Evolutionary conservation across 257 asterid genomes (phyloP).

Genomic region (Przewalskia tangutica): DNA sequence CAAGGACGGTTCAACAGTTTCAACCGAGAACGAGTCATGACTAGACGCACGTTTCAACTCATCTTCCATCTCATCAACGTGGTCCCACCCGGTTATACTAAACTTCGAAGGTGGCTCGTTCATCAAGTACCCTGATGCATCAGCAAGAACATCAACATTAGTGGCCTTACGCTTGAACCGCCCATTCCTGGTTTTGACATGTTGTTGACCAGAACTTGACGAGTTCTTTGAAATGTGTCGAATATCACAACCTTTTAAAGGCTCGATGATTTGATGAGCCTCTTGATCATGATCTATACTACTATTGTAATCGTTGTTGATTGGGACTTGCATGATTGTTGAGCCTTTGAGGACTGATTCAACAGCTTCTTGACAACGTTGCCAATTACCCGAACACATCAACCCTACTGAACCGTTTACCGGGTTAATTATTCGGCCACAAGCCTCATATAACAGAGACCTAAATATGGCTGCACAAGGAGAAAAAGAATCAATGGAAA

Average conservation of each 20-base stretch:
- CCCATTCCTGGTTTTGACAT: constrained; percentile 28
- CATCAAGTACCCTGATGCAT: not conserved
- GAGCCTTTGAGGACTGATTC: constrained; percentile 57
- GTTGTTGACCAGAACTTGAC: constrained; percentile 16
- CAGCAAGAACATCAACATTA: not conserved
- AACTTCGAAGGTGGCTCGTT: constrained; percentile 36
- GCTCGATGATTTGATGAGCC: constrained; percentile 15
- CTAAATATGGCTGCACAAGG: constrained; percentile 33
- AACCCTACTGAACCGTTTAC: constrained; percentile 60
- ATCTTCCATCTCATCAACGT: constrained; percentile 10
- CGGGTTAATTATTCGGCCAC: constrained; percentile 81
- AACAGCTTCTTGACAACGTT: constrained; percentile 57
- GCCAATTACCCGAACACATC: constrained; percentile 59
- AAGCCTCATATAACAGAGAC: constrained; percentile 73
- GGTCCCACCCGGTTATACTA: constrained; percentile 64
- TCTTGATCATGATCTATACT: not conserved
- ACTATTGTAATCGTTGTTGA: constrained; percentile 1
- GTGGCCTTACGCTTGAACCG: constrained; percentile 30
- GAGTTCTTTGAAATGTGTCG: constrained; percentile 51
- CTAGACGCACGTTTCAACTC: constrained; percentile 32
- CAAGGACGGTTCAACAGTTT: constrained; percentile 51
- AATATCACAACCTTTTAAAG: constrained; percentile 47
- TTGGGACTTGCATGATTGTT: constrained; percentile 19
- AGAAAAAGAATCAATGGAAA: not conserved
- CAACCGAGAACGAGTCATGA: constrained; percentile 54